Evolutionary conservation across 768 basidiomycete genomes (phyloP).

Genomic region (Amylocystis lapponica): DNA sequence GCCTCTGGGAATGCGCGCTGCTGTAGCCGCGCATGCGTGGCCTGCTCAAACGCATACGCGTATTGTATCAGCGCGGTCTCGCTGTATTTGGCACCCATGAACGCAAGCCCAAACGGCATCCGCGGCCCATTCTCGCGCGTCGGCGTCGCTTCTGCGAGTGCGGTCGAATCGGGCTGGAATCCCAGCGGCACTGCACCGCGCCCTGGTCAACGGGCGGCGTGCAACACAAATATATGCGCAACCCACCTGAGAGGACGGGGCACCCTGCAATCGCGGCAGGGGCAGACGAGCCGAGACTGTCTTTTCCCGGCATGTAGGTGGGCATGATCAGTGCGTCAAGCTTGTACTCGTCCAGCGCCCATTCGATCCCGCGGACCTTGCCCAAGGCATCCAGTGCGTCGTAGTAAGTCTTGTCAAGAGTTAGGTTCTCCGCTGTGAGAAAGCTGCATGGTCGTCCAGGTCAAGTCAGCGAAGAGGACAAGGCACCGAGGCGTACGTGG

Average conservation of each 20-base stretch:
- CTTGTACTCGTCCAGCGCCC: slow-evolving; percentile 22
- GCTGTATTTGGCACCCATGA: slow-evolving; percentile 40
- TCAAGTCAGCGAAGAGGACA: slow-evolving; percentile 19
- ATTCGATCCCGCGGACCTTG: slow-evolving; percentile 29
- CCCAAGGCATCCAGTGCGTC: slow-evolving; percentile 27
- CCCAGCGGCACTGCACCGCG: slow-evolving; percentile 31
- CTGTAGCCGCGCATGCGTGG: slow-evolving; percentile 45
- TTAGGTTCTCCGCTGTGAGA: slow-evolving; percentile 21
- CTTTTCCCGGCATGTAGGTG: slow-evolving; percentile 16
- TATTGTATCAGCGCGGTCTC: slow-evolving; percentile 36
- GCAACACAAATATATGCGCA: neutral
- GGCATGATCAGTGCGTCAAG: slow-evolving; percentile 29
- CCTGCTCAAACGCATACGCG: slow-evolving; percentile 49
- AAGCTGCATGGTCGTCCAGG: slow-evolving; percentile 2
- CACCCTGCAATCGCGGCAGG: slow-evolving; percentile 55
- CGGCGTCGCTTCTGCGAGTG: slow-evolving; percentile 29
- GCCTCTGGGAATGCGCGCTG: slow-evolving; percentile 46
- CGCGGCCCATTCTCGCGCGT: slow-evolving; percentile 24
- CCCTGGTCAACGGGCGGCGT: neutral
- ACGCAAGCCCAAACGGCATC: slow-evolving; percentile 34
- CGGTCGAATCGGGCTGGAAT: slow-evolving; percentile 28
- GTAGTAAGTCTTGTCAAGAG: slow-evolving; percentile 27
- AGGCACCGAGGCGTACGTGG: slow-evolving; percentile 16
- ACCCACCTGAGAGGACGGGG: slow-evolving; percentile 54
- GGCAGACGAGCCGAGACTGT: no score